These are phyloP conservation scores for Alternaria arborescens DNA, from an alignment of 2,329 filamentous ascomycete genomes.

Conservation along the genomic window DNA sequence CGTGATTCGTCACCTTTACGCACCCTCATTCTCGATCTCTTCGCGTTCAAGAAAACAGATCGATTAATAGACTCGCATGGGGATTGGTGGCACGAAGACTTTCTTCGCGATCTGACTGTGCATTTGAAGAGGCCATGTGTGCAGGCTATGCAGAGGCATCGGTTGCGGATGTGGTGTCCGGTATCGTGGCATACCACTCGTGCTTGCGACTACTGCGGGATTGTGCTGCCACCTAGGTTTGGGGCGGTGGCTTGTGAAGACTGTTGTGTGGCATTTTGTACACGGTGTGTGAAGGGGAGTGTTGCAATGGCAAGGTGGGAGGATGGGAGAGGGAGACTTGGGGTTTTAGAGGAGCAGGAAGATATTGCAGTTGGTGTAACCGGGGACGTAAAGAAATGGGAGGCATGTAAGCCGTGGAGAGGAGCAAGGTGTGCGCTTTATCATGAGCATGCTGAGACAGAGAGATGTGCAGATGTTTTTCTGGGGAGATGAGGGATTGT, in stretches of 20 bases:
- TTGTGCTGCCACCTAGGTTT: conserved; percentile 51
- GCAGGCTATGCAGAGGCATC: conserved; percentile 54
- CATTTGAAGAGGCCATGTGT: conserved; percentile 56
- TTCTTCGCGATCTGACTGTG: conserved; percentile 58
- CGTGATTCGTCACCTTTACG: conserved; percentile 51
- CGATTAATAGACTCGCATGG: conserved; percentile 56
- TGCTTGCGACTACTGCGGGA: conserved; percentile 50
- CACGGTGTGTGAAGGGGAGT: conserved; percentile 48
- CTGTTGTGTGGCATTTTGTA: conserved; percentile 55
- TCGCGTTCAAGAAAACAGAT: conserved; percentile 63
- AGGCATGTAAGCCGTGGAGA: conserved; percentile 51
- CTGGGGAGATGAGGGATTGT: conserved; percentile 33
- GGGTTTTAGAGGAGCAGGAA: conserved; percentile 15
- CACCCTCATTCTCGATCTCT: conserved; percentile 58
- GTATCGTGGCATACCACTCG: conserved; percentile 45
- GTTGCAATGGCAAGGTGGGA: conserved; percentile 44
- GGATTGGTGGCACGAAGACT: conserved; percentile 59
- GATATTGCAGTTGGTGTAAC: conserved; percentile 17
- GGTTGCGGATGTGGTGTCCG: conserved; percentile 52
- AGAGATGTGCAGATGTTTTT: conserved; percentile 44
- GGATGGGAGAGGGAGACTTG: conserved; percentile 31
- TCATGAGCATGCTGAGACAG: conserved; percentile 51
- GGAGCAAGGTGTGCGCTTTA: conserved; percentile 47
- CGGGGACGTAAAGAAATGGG: conserved; percentile 43
- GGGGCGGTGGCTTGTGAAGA: conserved; percentile 51